Evolutionary conservation across 2,329 filamentous ascomycete species (phyloP).

Genomic region (Alternaria hordeiaustralica): DNA sequence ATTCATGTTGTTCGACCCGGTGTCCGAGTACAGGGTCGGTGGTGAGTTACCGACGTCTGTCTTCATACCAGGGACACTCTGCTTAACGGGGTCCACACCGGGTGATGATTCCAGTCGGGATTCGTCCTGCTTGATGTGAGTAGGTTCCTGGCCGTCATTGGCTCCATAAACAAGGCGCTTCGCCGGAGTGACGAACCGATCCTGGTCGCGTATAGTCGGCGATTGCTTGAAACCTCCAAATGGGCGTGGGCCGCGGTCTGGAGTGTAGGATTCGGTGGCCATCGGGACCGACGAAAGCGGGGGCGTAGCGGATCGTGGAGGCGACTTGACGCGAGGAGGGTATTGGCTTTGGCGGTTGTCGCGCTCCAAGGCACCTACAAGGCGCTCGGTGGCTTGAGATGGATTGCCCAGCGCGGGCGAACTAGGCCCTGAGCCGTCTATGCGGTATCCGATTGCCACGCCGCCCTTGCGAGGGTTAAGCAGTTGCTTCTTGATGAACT

Average conservation of each 20-base stretch:
- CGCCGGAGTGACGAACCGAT: conserved; percentile 43
- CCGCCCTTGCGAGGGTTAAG: conserved; percentile 52
- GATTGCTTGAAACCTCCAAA: conserved; percentile 42
- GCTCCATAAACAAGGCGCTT: conserved; percentile 42
- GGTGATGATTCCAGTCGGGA: conserved; percentile 39
- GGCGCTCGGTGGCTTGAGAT: conserved; percentile 59
- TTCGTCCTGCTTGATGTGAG: conserved; percentile 34
- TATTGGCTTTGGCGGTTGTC: conserved; percentile 21
- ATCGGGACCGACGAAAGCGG: conserved; percentile 56
- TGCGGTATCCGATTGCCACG: conserved; percentile 34
- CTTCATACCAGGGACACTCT: conserved; percentile 39
- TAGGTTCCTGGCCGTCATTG: conserved; percentile 27
- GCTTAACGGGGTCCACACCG: conserved; percentile 40
- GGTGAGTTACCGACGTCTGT: conserved; percentile 46
- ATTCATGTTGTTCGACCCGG: conserved; percentile 38
- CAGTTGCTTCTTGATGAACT: conserved; percentile 77
- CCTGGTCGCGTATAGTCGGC: conserved; percentile 34
- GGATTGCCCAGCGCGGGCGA: conserved; percentile 62
- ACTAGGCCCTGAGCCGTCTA: conserved; percentile 72
- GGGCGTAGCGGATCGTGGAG: conserved; percentile 55
- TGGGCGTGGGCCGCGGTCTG: conserved; percentile 58
- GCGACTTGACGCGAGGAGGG: conserved; percentile 46
- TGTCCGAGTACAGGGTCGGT: conserved; percentile 46
- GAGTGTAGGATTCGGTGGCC: conserved; percentile 61
- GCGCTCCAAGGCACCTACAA: conserved; percentile 48